Conservation (phyloP, 176 grass and related monocot species). For the Zoysia pacifica region DNA sequence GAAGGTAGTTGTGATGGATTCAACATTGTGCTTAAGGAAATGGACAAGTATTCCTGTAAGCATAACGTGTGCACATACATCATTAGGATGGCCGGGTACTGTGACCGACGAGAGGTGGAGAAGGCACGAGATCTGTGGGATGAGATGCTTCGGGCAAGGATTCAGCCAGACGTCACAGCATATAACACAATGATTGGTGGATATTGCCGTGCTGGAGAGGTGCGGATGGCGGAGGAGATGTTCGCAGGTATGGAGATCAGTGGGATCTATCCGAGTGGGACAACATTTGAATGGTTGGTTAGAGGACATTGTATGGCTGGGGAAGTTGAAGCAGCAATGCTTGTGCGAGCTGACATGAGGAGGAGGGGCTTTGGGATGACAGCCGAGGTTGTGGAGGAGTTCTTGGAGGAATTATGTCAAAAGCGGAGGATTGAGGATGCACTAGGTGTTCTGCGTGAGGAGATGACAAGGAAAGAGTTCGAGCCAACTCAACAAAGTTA, state of each 20-base stretch:
- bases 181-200: constrained; percentile 66
- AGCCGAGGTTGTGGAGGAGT: constrained; percentile 37
- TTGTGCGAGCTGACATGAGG: constrained; percentile 56
- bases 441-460: constrained; percentile 53
- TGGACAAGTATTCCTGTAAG: constrained; percentile 44
- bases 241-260: constrained; percentile 52
- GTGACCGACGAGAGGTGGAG: constrained; percentile 35
- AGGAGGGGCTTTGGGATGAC: constrained; percentile 57
- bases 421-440: constrained; percentile 45
- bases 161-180: constrained; percentile 43
- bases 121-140: constrained; percentile 39
- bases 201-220: constrained; percentile 43
- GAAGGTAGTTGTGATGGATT: constrained; percentile 40
- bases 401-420: constrained; percentile 52
- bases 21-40: constrained; percentile 38
- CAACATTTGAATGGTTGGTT: constrained; percentile 57
- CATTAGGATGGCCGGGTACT: constrained; percentile 44
- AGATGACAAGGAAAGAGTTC: constrained; percentile 65
- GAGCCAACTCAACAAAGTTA: constrained; percentile 43
- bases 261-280: constrained; percentile 46
- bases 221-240: constrained; percentile 57
- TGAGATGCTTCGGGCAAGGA: constrained; percentile 48
- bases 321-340: constrained; percentile 39
- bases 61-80: constrained; percentile 55
- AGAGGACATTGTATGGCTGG: constrained; percentile 51